Conservation (phyloP, 208 protist species). For the Phytomonas francai region DNA sequence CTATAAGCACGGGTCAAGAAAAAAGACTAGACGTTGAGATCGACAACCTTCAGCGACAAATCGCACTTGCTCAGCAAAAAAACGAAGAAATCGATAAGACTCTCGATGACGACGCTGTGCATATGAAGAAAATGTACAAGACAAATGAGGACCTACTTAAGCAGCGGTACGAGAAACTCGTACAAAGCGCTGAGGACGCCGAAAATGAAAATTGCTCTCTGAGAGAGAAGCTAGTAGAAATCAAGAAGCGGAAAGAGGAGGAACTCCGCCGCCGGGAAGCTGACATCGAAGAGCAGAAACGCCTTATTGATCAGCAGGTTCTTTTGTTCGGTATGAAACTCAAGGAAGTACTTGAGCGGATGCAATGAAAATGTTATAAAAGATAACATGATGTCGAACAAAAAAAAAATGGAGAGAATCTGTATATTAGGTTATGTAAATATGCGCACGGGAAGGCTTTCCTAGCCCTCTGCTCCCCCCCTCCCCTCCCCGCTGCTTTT, state of each 20-base stretch:
- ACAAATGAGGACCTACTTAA: constrained; percentile 76
- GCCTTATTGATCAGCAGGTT: constrained; percentile 85
- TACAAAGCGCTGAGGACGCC: constrained; percentile 50
- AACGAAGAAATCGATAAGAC: constrained; percentile 41
- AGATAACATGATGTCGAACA: constrained; percentile 3
- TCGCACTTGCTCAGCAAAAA: constrained; percentile 51
- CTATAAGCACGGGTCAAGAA: constrained; percentile 70
- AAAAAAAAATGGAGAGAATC: constrained; percentile 1
- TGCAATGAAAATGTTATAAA: constrained; percentile 10
- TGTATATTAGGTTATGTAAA: background rate
- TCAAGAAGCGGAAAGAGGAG: constrained; percentile 38
- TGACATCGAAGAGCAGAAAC: constrained; percentile 66
- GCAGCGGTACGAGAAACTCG: constrained; percentile 54
- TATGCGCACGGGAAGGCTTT: too few species aligned
- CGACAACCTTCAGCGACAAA: constrained; percentile 36
- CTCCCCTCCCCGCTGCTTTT: too few species aligned
- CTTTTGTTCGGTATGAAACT: constrained; percentile 85
- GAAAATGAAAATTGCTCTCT: constrained; percentile 63
- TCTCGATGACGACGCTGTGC: constrained; percentile 43
- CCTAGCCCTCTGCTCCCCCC: too few species aligned
- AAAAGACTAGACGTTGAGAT: constrained; percentile 40
- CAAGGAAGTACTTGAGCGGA: constrained; percentile 40
- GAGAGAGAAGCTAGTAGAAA: constrained; percentile 44
- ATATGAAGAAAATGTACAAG: constrained; percentile 60
- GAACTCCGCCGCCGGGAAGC: constrained; percentile 77